Evolutionary conservation across 176 grass and related monocot species (phyloP).

Genomic region (Triticum timopheevii): DNA sequence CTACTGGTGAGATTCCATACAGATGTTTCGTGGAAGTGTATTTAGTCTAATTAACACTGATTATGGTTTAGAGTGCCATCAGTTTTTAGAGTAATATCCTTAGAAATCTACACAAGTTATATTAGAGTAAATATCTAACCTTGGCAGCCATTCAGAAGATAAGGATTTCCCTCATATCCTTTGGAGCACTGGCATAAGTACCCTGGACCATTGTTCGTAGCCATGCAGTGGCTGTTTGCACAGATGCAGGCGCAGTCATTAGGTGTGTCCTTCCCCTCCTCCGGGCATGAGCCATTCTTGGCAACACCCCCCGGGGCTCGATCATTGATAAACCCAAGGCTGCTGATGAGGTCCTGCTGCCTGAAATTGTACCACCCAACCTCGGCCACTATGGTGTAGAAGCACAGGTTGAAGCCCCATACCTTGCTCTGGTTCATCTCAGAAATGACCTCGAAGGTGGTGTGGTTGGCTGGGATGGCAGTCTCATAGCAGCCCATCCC

Average conservation of each 20-base stretch:
- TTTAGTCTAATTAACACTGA: not conserved
- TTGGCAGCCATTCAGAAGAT: conserved; percentile 2
- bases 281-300: not conserved
- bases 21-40: not conserved
- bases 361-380: conserved; percentile 15
- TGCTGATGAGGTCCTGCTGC: not conserved
- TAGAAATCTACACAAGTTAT: not conserved
- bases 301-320: not conserved
- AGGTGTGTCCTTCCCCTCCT: not conserved
- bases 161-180: conserved; percentile 23
- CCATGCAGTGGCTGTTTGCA: not conserved
- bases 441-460: not conserved
- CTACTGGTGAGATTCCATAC: not conserved
- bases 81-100: not conserved
- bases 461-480: not conserved
- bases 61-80: not conserved
- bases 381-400: conserved; percentile 14
- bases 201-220: not conserved
- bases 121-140: not conserved
- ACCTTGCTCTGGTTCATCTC: not conserved
- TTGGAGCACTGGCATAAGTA: conserved; percentile 16
- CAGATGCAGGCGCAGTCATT: not conserved
- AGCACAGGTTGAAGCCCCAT: not conserved
- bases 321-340: not conserved
- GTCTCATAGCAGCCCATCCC: conserved; percentile 1